Base-by-base conservation (phyloP, 768 basidiomycete species). In the Rhizopogon sp. region DNA sequence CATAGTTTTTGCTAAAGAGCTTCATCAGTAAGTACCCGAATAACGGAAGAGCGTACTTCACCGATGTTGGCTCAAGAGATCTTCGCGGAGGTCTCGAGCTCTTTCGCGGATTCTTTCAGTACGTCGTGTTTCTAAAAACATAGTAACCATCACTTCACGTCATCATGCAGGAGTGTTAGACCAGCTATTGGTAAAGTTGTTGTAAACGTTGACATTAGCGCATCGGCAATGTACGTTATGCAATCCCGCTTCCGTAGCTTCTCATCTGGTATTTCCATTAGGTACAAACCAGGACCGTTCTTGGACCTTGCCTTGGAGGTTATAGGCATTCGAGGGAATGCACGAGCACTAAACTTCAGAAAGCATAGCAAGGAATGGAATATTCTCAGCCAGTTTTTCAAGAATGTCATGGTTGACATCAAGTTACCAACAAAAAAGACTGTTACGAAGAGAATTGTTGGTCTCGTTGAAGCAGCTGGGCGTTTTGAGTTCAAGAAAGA, bases 81-180 rank as follows among this genome's bases (percentile, higher is more conserved):
- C 64, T 71, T 4, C 68, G 68, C n/a, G 66, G 68, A 3, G 68
- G 68, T 8, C 62, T 83, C 1, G 76, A 79, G 43, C 57, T 82
- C 0, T 75, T 77, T 66, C 67, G 74, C 13, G 81, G 81, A 0
- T 79, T 72, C 42, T 81, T 75, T 53, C 79, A 81, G 81, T 82
- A 52, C 17, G 76, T 63, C 14, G 6, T 49, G 5, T 49, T 6
- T 16, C 47, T 13, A 10, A 37, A 13, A 9, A 25, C 20, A 14
- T 49, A 10, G 9, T 3, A 14, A 22, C 37, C 5, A 3, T 37
- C 2, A 37, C 43, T 59, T 43, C 20, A 13, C 35, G 7, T 29
- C 39, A 37, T 28, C 14, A 9, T 13, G 25, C 39, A 80, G 79
- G 56, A 79, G 76, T 46, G 76, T 81, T 37, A 72, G 81, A 5